Conservation (phyloP, 139 green algal genomes). For the Coccomyxa sp. region DNA sequence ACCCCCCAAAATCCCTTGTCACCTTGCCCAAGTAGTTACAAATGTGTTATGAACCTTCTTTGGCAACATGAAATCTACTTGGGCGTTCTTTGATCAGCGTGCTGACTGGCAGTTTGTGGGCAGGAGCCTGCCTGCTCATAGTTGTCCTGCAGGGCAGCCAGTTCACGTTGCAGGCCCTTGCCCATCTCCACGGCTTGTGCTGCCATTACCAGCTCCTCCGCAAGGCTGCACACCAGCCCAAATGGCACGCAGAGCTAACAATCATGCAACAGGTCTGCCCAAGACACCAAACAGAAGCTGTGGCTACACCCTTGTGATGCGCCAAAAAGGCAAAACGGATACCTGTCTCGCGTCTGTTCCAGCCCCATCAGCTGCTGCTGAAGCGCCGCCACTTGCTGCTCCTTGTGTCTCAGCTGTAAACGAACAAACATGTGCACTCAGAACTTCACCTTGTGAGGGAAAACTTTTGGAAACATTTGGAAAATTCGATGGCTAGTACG, state of each 20-base stretch:
- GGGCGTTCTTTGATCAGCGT: background rate
- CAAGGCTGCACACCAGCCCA: conserved; percentile 40
- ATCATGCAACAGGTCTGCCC: background rate
- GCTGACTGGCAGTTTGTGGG: background rate
- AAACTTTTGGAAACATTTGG: background rate
- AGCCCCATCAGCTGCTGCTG: conserved; percentile 58
- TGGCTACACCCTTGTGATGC: background rate
- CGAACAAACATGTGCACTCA: background rate
- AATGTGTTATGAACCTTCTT: background rate
- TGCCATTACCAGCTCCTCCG: conserved; percentile 76
- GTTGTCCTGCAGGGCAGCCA: background rate
- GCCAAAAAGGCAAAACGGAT: background rate
- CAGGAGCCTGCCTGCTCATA: background rate
- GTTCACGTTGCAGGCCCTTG: background rate
- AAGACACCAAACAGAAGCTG: background rate
- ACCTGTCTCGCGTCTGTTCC: conserved; percentile 69
- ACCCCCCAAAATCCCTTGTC: background rate
- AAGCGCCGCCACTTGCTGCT: conserved; percentile 46
- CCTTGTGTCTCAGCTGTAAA: conserved; percentile 29
- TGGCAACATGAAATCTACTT: background rate
- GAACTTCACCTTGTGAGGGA: background rate
- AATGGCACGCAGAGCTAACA: background rate
- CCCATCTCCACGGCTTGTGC: conserved; percentile 43
- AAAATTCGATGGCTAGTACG: background rate
- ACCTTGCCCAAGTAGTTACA: background rate